These are phyloP conservation scores for Aspergillus egyptiacus DNA, from an alignment of 495 filamentous ascomycete genomes.

Conservation along the genomic window DNA sequence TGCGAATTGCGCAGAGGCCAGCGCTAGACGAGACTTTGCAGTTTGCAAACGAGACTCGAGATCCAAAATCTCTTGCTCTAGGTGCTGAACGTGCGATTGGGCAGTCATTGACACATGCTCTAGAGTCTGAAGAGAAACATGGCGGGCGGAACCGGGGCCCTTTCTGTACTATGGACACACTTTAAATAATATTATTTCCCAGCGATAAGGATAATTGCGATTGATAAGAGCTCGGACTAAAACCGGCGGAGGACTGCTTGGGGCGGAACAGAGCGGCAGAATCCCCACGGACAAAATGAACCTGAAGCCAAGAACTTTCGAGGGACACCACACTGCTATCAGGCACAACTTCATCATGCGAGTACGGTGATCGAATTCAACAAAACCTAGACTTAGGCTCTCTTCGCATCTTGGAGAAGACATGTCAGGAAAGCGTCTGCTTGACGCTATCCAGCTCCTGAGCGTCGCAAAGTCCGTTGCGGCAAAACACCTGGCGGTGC, in stretches of 20 bases:
- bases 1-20: slow-evolving; percentile 4
- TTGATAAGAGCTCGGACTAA: background rate
- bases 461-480: slow-evolving; percentile 73
- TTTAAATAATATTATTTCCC: no score
- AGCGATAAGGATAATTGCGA: background rate
- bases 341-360: slow-evolving; percentile 10
- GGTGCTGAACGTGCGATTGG: slow-evolving; percentile 19
- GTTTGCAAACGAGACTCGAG: slow-evolving; percentile 44
- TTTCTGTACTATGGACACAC: background rate
- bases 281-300: background rate
- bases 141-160: slow-evolving; percentile 9
- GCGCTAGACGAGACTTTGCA: slow-evolving; percentile 25
- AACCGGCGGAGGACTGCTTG: background rate
- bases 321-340: background rate
- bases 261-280: slow-evolving; percentile 14
- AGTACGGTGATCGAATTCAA: slow-evolving; percentile 21
- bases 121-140: background rate
- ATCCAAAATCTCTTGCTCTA: slow-evolving; percentile 48
- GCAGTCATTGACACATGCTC: slow-evolving; percentile 16
- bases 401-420: slow-evolving; percentile 21
- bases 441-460: slow-evolving; percentile 74
- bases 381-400: slow-evolving; percentile 9
- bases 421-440: slow-evolving; percentile 62
- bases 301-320: background rate
- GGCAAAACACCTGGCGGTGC: slow-evolving; percentile 71